Percentiles rank a stretch among this genome's conserved stretches.
Conservation (phyloP, 805 yeast species). For the Naumovozyma castellii region DNA sequence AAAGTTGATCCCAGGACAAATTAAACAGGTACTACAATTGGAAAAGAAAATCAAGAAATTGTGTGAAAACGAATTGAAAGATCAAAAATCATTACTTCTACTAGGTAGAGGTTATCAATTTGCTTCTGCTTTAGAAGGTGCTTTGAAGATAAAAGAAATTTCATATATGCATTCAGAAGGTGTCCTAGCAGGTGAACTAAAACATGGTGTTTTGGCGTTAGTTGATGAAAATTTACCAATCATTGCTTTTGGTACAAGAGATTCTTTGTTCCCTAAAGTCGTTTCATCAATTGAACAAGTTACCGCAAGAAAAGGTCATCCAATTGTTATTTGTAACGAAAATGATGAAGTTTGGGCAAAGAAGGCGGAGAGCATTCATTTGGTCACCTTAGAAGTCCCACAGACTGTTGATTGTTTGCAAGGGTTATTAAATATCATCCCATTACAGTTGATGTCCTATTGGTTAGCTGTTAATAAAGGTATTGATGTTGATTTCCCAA, state of each 20-base stretch:
- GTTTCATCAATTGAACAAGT: constrained; percentile 95
- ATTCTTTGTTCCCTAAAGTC: constrained; percentile 90
- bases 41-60: constrained; percentile 66
- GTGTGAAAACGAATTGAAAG: constrained; percentile 63
- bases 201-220: constrained; percentile 95
- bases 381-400: constrained; percentile 82
- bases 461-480: constrained; percentile 95
- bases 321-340: constrained; percentile 84
- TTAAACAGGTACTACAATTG: constrained; percentile 62
- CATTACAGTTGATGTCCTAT: constrained; percentile 90
- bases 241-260: constrained; percentile 92
- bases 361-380: constrained; percentile 32
- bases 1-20: constrained; percentile 75
- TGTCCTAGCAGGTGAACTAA: constrained; percentile 96
- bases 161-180: constrained; percentile 99
- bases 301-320: constrained; percentile 94
- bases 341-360: constrained; percentile 54
- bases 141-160: constrained; percentile 93
- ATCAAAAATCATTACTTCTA: constrained; percentile 77
- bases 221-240: constrained; percentile 92
- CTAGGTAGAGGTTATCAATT: constrained; percentile 96
- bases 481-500: constrained; percentile 95
- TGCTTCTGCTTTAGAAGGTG: constrained; percentile 97
- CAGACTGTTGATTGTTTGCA: constrained; percentile 94
- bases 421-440: constrained; percentile 89